A percentile compares a stretch with the other conserved stretches of the same genome.
Conservation (phyloP, 1,284 basidiomycete genomes). For the Pseudozyma thailandica region DNA sequence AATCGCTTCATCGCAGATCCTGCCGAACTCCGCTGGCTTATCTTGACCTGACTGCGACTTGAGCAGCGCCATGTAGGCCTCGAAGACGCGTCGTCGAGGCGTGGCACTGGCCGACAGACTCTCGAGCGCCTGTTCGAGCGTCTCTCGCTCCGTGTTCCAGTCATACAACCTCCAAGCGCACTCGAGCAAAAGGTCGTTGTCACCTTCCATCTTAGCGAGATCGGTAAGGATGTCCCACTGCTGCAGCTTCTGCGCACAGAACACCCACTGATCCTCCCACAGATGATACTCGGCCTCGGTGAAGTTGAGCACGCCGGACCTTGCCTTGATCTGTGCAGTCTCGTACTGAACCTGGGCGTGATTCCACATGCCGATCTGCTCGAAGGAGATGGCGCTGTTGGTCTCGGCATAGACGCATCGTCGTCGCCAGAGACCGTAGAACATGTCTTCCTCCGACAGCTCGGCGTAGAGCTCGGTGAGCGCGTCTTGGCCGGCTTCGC, state of each 20-base stretch:
- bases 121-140: conserved; percentile 85
- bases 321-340: conserved; percentile 85
- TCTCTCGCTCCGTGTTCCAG: conserved; percentile 81
- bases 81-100: conserved; percentile 92
- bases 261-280: conserved; percentile 99
- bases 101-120: conserved; percentile 86
- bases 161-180: conserved; percentile 95
- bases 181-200: conserved; percentile 91
- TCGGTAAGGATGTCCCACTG: conserved; percentile 86
- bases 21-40: conserved; percentile 63
- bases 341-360: conserved; percentile 92
- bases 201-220: conserved; percentile 88
- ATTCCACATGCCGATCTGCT: conserved; percentile 98
- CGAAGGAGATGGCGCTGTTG: conserved; percentile 89
- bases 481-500: conserved; percentile 88
- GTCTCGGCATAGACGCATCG: conserved; percentile 89
- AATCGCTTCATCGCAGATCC: conserved; percentile 93
- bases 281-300: conserved; percentile 95
- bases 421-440: conserved; percentile 94
- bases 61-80: conserved; percentile 88
- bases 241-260: conserved; percentile 94
- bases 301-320: conserved; percentile 85
- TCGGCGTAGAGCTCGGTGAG: conserved; percentile 96
- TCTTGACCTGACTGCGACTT: conserved; percentile 70
- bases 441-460: conserved; percentile 94